Evolutionary conservation across 768 basidiomycete species (phyloP).

Genomic region (Mrakia gelida): DNA sequence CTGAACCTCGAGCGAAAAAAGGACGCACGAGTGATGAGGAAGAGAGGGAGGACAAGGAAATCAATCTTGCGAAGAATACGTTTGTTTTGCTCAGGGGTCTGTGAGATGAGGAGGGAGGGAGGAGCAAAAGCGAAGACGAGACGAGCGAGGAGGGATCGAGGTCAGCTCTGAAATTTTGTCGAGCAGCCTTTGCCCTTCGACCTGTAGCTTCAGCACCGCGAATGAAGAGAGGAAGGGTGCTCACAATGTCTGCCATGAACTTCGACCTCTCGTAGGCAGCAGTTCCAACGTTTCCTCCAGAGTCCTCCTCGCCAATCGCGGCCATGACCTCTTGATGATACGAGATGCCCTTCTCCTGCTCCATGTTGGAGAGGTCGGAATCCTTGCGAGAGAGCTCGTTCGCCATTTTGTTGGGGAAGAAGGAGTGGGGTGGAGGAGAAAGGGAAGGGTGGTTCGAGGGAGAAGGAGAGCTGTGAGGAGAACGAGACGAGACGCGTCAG

Average conservation of each 20-base stretch:
- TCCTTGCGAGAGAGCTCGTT: not conserved
- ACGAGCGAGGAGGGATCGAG: not conserved
- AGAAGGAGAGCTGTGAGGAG: not conserved
- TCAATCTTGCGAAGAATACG: slow-evolving; percentile 41
- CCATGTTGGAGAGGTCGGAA: not conserved
- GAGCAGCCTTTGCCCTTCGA: not conserved
- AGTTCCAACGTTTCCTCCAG: slow-evolving; percentile 39
- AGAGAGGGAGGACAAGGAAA: slow-evolving; percentile 42
- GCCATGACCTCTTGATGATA: slow-evolving; percentile 34
- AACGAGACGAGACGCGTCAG: not conserved
- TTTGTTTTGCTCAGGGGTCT: slow-evolving; percentile 43
- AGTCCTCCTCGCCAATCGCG: slow-evolving; percentile 39
- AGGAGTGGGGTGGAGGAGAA: not conserved
- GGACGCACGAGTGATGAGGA: slow-evolving; percentile 40
- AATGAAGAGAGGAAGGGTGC: slow-evolving; percentile 6
- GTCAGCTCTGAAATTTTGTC: not conserved
- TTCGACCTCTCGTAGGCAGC: slow-evolving; percentile 42
- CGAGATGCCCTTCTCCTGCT: slow-evolving; percentile 32
- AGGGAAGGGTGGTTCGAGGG: not conserved
- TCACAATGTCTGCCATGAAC: slow-evolving; percentile 40
- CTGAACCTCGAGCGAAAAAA: not conserved
- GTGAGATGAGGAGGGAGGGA: not conserved
- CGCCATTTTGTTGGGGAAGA: not conserved
- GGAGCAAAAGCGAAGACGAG: not conserved
- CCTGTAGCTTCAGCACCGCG: not conserved